A percentile compares a stretch with the other conserved stretches of the same genome.
These are phyloP conservation scores for Solanum bulbocastanum DNA, from an alignment of 257 asterid species.

Conservation along the genomic window DNA sequence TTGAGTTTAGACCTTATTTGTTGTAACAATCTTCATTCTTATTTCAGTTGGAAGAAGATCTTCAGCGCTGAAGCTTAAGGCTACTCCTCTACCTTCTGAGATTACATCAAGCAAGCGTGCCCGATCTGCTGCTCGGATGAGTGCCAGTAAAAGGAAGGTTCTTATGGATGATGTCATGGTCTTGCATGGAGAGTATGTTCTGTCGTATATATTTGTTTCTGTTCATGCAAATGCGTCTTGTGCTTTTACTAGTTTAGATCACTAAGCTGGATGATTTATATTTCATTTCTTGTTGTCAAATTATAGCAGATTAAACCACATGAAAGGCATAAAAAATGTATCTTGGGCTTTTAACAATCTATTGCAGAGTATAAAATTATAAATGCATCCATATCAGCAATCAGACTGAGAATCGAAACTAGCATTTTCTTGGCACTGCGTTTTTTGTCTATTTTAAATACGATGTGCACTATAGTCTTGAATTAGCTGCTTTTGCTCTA, in stretches of 20 bases:
- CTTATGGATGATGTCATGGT: slow-evolving; percentile 94
- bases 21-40: neutral
- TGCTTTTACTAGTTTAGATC: neutral
- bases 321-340: neutral
- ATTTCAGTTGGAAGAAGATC: slow-evolving; percentile 68
- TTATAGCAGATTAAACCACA: neutral
- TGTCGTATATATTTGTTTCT: neutral
- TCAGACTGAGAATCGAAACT: neutral
- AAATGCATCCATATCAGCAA: neutral
- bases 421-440: neutral
- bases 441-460: neutral
- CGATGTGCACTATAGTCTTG: neutral
- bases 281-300: neutral
- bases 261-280: neutral
- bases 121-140: slow-evolving; percentile 45
- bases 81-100: slow-evolving; percentile 64
- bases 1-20: neutral
- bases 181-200: slow-evolving; percentile 96
- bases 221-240: neutral
- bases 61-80: slow-evolving; percentile 70
- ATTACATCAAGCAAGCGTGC: slow-evolving; percentile 60
- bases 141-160: slow-evolving; percentile 67
- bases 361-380: neutral
- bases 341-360: neutral
- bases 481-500: neutral